Conservation (phyloP, 768 basidiomycete species). For the Mycena leptocephala region DNA sequence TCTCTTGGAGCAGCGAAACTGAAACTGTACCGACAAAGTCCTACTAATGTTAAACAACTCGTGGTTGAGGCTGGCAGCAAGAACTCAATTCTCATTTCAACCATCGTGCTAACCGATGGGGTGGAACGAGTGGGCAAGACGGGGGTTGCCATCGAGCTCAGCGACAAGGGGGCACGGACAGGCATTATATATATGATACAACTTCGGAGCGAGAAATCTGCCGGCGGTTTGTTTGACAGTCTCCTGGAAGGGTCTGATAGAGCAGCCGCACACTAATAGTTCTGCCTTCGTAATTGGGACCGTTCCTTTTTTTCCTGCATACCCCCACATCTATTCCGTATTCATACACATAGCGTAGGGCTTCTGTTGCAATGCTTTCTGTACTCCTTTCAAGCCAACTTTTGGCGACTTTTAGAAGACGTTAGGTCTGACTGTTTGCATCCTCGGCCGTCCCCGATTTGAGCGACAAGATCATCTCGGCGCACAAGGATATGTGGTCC, state of each 20-base stretch:
- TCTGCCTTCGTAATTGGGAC: constrained; percentile 29
- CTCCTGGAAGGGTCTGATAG: constrained; percentile 92
- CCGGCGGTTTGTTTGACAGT: constrained; percentile 88
- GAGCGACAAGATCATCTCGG: constrained; percentile 65
- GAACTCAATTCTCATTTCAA: constrained; percentile 88
- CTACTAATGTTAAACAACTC: constrained; percentile 94
- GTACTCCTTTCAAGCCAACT: constrained; percentile 16
- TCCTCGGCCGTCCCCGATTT: not conserved
- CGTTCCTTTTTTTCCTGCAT: constrained; percentile 23
- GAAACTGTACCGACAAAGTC: constrained; percentile 88
- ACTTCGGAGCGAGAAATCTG: constrained; percentile 89
- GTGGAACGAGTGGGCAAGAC: constrained; percentile 99
- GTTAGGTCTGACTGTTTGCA: not conserved
- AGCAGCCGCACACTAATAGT: constrained; percentile 44
- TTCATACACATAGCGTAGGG: constrained; percentile 29
- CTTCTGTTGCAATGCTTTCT: constrained; percentile 35
- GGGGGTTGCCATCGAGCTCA: constrained; percentile 96
- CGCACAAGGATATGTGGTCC: constrained; percentile 89
- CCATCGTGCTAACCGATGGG: constrained; percentile 95
- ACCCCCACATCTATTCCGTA: constrained; percentile 36
- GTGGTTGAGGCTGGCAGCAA: constrained; percentile 92
- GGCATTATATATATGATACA: constrained; percentile 99
- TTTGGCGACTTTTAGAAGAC: not conserved
- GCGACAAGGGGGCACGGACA: constrained; percentile 91
- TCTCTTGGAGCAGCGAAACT: constrained; percentile 90